Conservation (phyloP, 2,329 filamentous ascomycete species). For the Fusarium sarcochroum region DNA sequence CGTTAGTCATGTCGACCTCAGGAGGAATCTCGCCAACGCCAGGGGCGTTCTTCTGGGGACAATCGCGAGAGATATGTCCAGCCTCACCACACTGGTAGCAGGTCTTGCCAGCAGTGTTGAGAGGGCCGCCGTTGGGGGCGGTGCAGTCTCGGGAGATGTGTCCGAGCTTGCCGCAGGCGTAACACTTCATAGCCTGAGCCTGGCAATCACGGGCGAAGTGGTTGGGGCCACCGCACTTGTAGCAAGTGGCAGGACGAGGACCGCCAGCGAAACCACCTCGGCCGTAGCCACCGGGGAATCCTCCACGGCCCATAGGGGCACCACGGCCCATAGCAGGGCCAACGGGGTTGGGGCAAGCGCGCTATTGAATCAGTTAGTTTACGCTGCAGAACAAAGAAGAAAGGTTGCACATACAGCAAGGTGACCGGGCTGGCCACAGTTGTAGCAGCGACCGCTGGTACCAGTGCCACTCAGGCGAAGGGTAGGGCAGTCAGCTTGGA, state of each 20-base stretch:
- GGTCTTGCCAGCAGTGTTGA: conserved; percentile 97
- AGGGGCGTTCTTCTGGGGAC: conserved; percentile 77
- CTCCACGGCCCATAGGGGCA: conserved; percentile 77
- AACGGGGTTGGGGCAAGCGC: conserved; percentile 85
- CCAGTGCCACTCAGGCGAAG: conserved; percentile 88
- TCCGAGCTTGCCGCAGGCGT: conserved; percentile 94
- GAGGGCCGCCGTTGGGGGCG: conserved; percentile 92
- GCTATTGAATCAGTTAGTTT: conserved; percentile 60
- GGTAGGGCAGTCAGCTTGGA: conserved; percentile 98
- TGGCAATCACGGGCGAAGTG: conserved; percentile 99
- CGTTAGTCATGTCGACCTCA: conserved; percentile 61
- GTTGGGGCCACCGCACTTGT: conserved; percentile 89
- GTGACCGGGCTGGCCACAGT: conserved; percentile 93
- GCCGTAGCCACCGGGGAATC: conserved; percentile 72
- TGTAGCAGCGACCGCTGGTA: conserved; percentile 93
- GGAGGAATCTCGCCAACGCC: conserved; percentile 60
- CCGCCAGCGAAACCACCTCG: conserved; percentile 83
- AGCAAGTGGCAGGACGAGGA: conserved; percentile 78
- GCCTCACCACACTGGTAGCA: conserved; percentile 98
- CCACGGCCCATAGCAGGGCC: conserved; percentile 74
- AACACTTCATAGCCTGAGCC: conserved; percentile 98
- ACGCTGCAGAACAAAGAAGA: neutral
- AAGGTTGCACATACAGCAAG: conserved; percentile 76
- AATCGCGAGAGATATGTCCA: conserved; percentile 96
- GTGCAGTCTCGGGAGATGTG: conserved; percentile 97